phyloP scores from a whole-genome alignment of 345 rosid species.

The rapeseed (Brassica napus) region DNA sequence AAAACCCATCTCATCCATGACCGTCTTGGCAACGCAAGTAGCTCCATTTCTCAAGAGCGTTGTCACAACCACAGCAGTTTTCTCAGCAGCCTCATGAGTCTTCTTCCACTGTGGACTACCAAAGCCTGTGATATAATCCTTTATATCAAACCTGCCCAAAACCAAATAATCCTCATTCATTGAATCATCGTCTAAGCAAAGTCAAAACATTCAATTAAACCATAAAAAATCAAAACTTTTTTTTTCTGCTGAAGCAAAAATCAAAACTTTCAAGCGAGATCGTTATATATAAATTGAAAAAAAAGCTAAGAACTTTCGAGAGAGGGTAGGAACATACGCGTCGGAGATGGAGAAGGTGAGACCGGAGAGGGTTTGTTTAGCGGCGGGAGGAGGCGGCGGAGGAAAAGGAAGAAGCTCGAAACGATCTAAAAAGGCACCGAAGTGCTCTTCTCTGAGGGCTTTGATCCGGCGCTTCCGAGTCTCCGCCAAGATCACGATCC shows the following conservation, averaged over 20 bases:
- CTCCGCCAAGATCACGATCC: constrained; percentile 69
- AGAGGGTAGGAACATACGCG: constrained; percentile 46
- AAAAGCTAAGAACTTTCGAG: background rate
- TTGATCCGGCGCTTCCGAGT: constrained; percentile 60
- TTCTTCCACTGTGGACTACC: constrained; percentile 83
- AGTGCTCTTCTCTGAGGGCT: constrained; percentile 50
- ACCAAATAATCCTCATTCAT: background rate
- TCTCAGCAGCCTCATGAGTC: constrained; percentile 70
- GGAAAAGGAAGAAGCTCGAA: constrained; percentile 73
- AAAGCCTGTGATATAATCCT: constrained; percentile 75
- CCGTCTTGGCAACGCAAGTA: constrained; percentile 86
- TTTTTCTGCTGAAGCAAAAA: background rate
- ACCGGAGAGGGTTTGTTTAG: constrained; percentile 62
- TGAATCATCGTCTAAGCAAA: constrained; percentile 2
- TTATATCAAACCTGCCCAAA: constrained; percentile 68
- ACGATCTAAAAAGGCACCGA: constrained; percentile 75
- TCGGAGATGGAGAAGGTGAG: constrained; percentile 82
- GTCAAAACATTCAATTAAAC: background rate
- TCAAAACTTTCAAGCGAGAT: constrained; percentile 4
- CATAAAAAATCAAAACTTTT: background rate
- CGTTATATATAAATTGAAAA: background rate
- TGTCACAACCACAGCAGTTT: constrained; percentile 70
- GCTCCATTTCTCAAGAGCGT: constrained; percentile 80
- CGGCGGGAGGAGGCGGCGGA: constrained; percentile 91
- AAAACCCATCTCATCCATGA: constrained; percentile 76